These are phyloP conservation scores for Vararia minispora DNA, from an alignment of 768 basidiomycete genomes.

Conservation along the genomic window DNA sequence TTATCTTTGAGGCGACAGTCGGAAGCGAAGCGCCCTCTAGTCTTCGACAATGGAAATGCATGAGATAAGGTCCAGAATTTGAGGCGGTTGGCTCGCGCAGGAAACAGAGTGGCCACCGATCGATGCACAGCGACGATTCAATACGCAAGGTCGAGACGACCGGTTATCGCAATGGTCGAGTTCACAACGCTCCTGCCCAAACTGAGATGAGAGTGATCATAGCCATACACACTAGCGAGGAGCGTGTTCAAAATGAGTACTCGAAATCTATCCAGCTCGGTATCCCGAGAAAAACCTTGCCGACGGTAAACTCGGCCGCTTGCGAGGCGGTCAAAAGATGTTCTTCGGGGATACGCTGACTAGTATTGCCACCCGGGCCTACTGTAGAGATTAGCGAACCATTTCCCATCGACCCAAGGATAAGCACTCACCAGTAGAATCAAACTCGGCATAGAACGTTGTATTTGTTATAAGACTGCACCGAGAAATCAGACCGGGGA, in stretches of 20 bases:
- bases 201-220: too few relatives aligned
- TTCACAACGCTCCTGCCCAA: too few relatives aligned
- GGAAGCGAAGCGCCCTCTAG: too few relatives aligned
- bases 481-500: background rate
- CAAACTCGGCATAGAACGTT: slow-evolving; percentile 47
- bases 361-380: slow-evolving; percentile 46
- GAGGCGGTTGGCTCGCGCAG: too few relatives aligned
- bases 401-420: background rate
- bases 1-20: too few relatives aligned
- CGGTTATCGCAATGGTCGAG: too few relatives aligned
- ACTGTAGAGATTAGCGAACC: background rate
- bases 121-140: too few relatives aligned
- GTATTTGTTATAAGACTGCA: slow-evolving; percentile 32
- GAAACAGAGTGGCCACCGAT: too few relatives aligned
- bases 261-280: slow-evolving; percentile 47
- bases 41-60: too few relatives aligned
- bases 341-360: slow-evolving; percentile 31
- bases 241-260: slow-evolving; percentile 34
- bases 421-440: slow-evolving; percentile 32
- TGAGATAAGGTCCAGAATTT: too few relatives aligned
- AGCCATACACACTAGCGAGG: too few relatives aligned
- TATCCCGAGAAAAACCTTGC: slow-evolving; percentile 37
- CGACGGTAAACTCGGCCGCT: slow-evolving; percentile 31
- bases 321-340: slow-evolving; percentile 33
- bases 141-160: too few relatives aligned